Conservation (phyloP, 2,329 filamentous ascomycete genomes). For the Fusarium circinatum region DNA sequence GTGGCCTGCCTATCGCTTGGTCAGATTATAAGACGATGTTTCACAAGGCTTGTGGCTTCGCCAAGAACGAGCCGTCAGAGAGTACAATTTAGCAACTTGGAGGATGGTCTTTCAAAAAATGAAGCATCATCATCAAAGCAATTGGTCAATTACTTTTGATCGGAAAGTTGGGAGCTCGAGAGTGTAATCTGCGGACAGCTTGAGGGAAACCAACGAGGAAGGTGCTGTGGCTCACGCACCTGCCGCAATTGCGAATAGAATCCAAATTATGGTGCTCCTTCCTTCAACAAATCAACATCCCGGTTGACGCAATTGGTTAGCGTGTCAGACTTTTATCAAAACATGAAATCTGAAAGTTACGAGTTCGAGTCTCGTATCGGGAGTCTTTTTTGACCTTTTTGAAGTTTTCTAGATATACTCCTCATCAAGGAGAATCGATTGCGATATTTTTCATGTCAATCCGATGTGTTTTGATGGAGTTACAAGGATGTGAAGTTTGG, state of each 20-base stretch:
- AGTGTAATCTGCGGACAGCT: neutral
- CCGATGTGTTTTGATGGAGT: neutral
- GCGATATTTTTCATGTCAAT: neutral
- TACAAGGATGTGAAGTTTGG: neutral
- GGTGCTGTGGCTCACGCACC: accelerated
- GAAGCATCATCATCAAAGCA: accelerated
- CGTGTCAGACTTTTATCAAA: slow-evolving; percentile 18
- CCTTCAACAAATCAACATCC: neutral
- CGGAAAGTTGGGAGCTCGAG: neutral
- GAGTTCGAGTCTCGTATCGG: neutral
- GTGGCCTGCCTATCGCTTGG: accelerated
- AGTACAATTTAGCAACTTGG: neutral
- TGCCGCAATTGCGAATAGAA: accelerated
- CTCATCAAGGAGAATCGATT: neutral
- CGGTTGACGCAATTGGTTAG: slow-evolving; percentile 19
- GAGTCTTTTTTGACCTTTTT: accelerated
- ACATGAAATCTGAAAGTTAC: neutral
- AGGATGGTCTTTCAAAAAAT: neutral
- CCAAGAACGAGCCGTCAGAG: neutral
- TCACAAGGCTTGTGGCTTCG: neutral
- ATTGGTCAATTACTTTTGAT: neutral
- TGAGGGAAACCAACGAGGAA: neutral
- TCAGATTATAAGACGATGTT: neutral
- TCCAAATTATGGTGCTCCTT: accelerated
- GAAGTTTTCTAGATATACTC: accelerated